Evolutionary conservation across 2,329 filamentous ascomycete species (phyloP), one percentile per base, ranked within the genome.

Genomic region (Arthroderma sp.): DNA sequence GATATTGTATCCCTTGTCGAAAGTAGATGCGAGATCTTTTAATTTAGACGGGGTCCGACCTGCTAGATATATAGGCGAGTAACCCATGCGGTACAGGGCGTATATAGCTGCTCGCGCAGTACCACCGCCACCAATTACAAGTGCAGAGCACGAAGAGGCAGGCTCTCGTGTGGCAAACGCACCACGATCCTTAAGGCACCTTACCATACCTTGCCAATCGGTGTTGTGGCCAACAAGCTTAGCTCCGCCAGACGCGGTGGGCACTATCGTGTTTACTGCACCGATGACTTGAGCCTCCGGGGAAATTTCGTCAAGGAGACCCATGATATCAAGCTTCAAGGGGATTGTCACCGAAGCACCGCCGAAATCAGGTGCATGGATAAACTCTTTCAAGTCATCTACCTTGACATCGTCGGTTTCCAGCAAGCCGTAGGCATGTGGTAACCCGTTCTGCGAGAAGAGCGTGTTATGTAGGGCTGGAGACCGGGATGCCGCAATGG

Each of bases 311-410:
- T 96, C 87, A 9, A 98, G 69, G 4, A 89, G 66, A 0, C 76
- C 72, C 67, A 93, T 86, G 47, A 96, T 79, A 54, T 94, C 86
- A 29, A 91, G 70, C 68, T 98, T 98, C 44, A 98, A 71, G 1
- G 91, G 91, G 42, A 98, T 96, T 0, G 91, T 98, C 38, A 98
- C 86, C 3, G 87, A 95, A 3, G 86, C 89, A 47, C 91, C 91
- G 5, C 91, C 91, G 58, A 98, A 98, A 53, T 82, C 72, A 1
- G 80, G 68, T 1, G 78, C 68, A 5, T 75, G 76, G 48, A 98
- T 80, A 41, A 86, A 65, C 2, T 75, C 67, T 51, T 70, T 68
- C 3, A 94, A 69, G 32, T 82, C 68, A 40, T 68, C 63, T 22
- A 22, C 15, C 15, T 2, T 22, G 6, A 70, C 75, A 29, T 73